Conservation (phyloP, 2,329 filamentous ascomycete species). For the Fusarium guadeloupense region DNA sequence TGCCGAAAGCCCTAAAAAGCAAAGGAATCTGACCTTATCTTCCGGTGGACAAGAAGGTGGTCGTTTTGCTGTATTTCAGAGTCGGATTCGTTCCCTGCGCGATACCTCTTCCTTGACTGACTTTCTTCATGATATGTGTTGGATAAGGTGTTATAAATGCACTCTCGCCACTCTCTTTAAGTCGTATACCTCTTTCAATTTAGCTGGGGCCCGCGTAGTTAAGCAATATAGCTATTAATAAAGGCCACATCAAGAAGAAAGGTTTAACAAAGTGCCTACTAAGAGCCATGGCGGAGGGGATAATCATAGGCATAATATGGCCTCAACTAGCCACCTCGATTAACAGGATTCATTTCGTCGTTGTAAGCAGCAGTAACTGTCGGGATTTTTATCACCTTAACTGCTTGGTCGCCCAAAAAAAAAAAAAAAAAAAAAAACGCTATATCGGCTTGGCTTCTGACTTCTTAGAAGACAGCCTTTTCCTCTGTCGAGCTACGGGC, state of each 20-base stretch:
- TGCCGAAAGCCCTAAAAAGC: constrained; percentile 7
- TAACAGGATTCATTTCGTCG: not conserved
- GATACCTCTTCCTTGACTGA: not conserved
- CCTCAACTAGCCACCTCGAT: not conserved
- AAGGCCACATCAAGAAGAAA: constrained; percentile 18
- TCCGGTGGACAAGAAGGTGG: constrained; percentile 1
- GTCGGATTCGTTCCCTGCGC: not conserved
- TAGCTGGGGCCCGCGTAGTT: not conserved
- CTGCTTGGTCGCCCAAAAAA: not conserved
- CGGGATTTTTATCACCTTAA: not conserved
- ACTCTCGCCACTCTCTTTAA: constrained; percentile 1
- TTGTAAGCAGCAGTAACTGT: not conserved
- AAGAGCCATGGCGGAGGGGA: not conserved
- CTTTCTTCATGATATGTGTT: not conserved
- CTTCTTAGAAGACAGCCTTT: not conserved
- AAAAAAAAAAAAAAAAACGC: not conserved
- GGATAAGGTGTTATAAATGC: not conserved
- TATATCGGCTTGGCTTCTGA: not conserved
- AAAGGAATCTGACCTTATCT: not conserved
- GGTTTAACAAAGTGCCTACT: constrained; percentile 8
- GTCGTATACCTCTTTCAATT: not conserved
- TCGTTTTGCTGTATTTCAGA: constrained; percentile 6
- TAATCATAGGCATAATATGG: not conserved
- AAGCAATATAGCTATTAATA: constrained; percentile 8
- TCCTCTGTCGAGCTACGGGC: not conserved